Percentiles rank a stretch among this genome's conserved stretches.
phyloP scores from a whole-genome alignment of 768 basidiomycete species.

The Serendipita indica region DNA sequence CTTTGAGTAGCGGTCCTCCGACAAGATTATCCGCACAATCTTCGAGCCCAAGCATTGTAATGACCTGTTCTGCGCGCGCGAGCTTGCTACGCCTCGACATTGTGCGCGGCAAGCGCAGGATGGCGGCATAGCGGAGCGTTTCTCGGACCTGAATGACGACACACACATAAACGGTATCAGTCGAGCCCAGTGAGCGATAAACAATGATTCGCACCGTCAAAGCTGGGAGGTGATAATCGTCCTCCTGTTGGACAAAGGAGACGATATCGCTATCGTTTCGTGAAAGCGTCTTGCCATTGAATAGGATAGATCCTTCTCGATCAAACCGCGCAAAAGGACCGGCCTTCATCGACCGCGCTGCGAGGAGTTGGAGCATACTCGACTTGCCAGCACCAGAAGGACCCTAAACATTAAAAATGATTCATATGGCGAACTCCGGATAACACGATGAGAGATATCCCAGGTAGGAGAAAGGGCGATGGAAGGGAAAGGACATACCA shows the following conservation, averaged over 20 bases:
- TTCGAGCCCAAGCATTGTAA: slow-evolving; percentile 31
- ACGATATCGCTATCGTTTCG: slow-evolving; percentile 15
- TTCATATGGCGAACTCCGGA: too few relatives aligned
- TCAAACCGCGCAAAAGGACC: slow-evolving; percentile 23
- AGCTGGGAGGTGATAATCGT: slow-evolving; percentile 27
- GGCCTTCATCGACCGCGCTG: slow-evolving; percentile 20
- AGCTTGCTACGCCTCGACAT: slow-evolving; percentile 24
- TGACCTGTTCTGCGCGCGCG: slow-evolving; percentile 32
- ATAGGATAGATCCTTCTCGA: slow-evolving; percentile 20
- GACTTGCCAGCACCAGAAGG: slow-evolving; percentile 22
- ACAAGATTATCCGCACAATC: slow-evolving; percentile 33
- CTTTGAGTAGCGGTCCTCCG: slow-evolving; percentile 29
- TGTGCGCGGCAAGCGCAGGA: slow-evolving; percentile 25
- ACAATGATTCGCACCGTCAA: too few relatives aligned
- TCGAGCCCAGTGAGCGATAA: not conserved
- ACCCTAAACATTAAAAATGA: too few relatives aligned
- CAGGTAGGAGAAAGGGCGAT: not conserved
- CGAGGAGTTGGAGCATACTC: slow-evolving; percentile 26
- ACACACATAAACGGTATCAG: slow-evolving; percentile 11
- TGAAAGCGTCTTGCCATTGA: slow-evolving; percentile 19
- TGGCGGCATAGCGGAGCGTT: slow-evolving; percentile 28
- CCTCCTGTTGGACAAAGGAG: slow-evolving; percentile 29
- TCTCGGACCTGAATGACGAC: slow-evolving; percentile 18
- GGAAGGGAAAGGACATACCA: slow-evolving; percentile 15
- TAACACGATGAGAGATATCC: not conserved